phyloP scores from a whole-genome alignment of 768 basidiomycete genomes.

The Phylloporus sp. region DNA sequence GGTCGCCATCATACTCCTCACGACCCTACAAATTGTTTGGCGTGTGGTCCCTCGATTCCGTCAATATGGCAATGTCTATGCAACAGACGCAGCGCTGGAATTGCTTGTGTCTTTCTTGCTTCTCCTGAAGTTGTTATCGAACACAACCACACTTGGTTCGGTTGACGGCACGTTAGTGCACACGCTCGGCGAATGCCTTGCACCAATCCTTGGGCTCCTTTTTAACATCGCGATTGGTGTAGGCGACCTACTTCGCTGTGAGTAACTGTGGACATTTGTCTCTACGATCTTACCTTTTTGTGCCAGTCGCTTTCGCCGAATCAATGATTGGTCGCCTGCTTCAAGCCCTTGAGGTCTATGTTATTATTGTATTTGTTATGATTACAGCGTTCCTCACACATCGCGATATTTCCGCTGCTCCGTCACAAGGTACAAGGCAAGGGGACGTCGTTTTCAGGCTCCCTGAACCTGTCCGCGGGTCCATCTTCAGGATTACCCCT shows the following conservation, averaged over 20 bases:
- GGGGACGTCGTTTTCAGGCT: constrained; percentile 11
- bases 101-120: constrained; percentile 56
- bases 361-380: constrained; percentile 56
- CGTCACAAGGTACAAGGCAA: background rate
- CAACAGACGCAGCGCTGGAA: constrained; percentile 54
- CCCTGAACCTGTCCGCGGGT: constrained; percentile 25
- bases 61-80: constrained; percentile 47
- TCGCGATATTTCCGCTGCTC: background rate
- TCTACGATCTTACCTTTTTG: constrained; percentile 9
- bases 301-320: constrained; percentile 66
- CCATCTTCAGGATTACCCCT: constrained; percentile 22
- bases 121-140: constrained; percentile 59
- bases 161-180: constrained; percentile 38
- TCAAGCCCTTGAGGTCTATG: constrained; percentile 59
- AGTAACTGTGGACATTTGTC: constrained; percentile 28
- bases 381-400: constrained; percentile 39
- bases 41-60: constrained; percentile 40
- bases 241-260: constrained; percentile 56
- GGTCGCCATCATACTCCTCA: constrained; percentile 40
- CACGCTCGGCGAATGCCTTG: constrained; percentile 43
- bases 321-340: constrained; percentile 63
- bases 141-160: constrained; percentile 41
- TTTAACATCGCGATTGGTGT: constrained; percentile 52
- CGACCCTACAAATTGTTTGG: constrained; percentile 63
- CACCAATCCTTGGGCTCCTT: constrained; percentile 49